These are phyloP conservation scores for Buxus sempervirens DNA, from an alignment of 164 flowering plant species.

Conservation along the genomic window DNA sequence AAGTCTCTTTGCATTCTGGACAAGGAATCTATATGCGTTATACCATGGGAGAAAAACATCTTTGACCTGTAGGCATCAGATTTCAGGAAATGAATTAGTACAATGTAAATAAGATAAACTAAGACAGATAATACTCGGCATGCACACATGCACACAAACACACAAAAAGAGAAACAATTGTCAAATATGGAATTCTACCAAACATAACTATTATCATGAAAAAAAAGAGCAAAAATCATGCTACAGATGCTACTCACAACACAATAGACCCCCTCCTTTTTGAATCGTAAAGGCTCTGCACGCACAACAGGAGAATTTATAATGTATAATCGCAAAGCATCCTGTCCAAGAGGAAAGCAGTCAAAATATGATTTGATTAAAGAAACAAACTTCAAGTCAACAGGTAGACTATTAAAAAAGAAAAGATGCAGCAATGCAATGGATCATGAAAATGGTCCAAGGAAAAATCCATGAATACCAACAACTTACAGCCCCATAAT, in stretches of 20 bases:
- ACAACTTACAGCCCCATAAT: constrained; percentile 90
- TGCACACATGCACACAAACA: no score
- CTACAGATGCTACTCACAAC: constrained; percentile 54
- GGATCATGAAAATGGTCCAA: neutral
- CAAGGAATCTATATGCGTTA: constrained; percentile 97
- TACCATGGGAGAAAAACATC: constrained; percentile 99
- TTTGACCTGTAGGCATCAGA: constrained; percentile 57
- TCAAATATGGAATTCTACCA: neutral
- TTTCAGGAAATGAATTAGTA: neutral
- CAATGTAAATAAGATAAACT: neutral
- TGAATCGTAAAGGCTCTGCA: constrained; percentile 88
- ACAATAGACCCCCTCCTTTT: constrained; percentile 87
- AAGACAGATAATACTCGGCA: no score
- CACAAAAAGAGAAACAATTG: neutral
- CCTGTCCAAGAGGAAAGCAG: constrained; percentile 34
- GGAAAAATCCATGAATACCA: neutral
- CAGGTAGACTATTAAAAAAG: neutral
- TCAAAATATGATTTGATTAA: constrained; percentile 1
- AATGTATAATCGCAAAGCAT: constrained; percentile 86
- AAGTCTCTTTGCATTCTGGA: constrained; percentile 91
- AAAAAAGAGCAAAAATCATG: neutral
- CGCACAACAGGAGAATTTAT: constrained; percentile 99
- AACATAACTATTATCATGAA: no score
- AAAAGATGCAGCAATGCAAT: neutral
- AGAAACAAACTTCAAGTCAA: neutral